Evolutionary conservation across 805 yeast genomes (phyloP).

Genomic region (Wickerhamomyces bovis): DNA sequence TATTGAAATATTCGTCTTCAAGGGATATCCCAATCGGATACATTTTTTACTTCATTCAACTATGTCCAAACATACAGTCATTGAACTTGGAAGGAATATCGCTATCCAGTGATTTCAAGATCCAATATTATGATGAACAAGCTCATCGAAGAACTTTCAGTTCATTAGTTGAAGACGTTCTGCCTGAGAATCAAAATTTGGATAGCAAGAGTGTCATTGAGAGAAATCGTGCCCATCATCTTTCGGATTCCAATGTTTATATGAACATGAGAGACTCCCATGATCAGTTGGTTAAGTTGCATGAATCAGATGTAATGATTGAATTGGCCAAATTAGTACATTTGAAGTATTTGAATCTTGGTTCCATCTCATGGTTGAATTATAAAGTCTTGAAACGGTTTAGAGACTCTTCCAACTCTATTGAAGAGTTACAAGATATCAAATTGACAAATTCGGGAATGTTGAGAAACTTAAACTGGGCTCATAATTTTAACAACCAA

Average conservation of each 20-base stretch:
- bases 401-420: conserved; percentile 14
- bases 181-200: conserved; percentile 1
- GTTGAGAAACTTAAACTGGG: conserved; percentile 44
- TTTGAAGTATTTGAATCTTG: conserved; percentile 29
- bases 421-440: conserved; percentile 19
- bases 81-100: conserved; percentile 58
- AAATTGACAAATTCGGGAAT: conserved; percentile 46
- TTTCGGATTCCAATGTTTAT: conserved; percentile 20
- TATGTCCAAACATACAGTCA: conserved; percentile 54
- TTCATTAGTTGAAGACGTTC: conserved; percentile 21
- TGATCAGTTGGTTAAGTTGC: conserved; percentile 12
- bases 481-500: conserved; percentile 12
- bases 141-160: conserved; percentile 4
- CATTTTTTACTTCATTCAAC: conserved; percentile 57
- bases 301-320: conserved; percentile 20
- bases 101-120: conserved; percentile 61
- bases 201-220: neutral
- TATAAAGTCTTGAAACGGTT: conserved; percentile 32
- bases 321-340: conserved; percentile 30
- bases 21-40: conserved; percentile 78
- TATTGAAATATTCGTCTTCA: conserved; percentile 57
- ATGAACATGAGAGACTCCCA: conserved; percentile 21
- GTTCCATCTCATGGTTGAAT: conserved; percentile 43
- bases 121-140: conserved; percentile 20
- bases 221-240: neutral